Conservation (phyloP, 169 alveolate species). For the Eimeria maxima region DNA sequence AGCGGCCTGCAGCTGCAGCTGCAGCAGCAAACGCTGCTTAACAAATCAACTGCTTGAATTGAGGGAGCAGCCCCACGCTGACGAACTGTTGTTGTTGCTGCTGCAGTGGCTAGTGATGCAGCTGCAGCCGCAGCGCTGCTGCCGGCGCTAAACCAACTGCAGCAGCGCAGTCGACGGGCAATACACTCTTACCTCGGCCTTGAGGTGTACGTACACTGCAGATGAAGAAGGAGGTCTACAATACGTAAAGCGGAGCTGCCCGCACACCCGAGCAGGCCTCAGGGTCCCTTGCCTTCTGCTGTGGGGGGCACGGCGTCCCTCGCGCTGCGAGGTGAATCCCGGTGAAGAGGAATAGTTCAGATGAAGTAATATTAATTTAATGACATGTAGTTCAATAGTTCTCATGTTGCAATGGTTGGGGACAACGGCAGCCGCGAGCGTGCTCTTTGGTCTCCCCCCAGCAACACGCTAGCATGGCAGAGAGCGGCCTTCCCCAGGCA, state of each 20-base stretch:
- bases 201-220: conserved; percentile 29
- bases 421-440: conserved; percentile 12
- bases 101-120: conserved; percentile 70
- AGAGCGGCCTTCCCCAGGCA: conserved; percentile 41
- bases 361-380: not conserved
- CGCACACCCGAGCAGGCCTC: conserved; percentile 64
- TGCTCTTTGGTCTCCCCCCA: conserved; percentile 42
- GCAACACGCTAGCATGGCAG: conserved; percentile 13
- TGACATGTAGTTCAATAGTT: not conserved
- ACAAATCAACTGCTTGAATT: not conserved
- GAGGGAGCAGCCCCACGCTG: not conserved
- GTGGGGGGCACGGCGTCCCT: conserved; percentile 68
- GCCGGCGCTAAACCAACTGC: conserved; percentile 29
- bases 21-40: conserved; percentile 25
- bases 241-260: conserved; percentile 9
- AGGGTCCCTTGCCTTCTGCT: conserved; percentile 69
- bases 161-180: conserved; percentile 27
- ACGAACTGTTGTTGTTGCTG: conserved; percentile 48
- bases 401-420: conserved; percentile 5
- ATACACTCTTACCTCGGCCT: not conserved
- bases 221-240: conserved; percentile 4
- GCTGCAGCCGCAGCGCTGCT: conserved; percentile 49
- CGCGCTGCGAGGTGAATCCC: conserved; percentile 22
- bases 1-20: conserved; percentile 47
- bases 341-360: not conserved